Evolutionary conservation across 306 rosid genomes (phyloP).

Genomic region (Morella rubra): DNA sequence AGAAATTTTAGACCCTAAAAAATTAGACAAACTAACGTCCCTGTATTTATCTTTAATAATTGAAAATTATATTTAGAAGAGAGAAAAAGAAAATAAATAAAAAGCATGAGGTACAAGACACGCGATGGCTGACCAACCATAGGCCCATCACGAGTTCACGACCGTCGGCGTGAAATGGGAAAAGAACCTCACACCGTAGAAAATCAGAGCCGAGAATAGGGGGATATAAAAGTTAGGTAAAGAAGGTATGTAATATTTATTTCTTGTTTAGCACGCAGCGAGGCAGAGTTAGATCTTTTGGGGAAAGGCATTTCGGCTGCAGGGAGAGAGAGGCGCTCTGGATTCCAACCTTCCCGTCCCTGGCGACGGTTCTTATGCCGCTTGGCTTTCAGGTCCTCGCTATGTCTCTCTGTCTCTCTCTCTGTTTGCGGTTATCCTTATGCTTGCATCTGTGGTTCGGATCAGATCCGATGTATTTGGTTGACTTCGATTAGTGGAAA

Average conservation of each 20-base stretch:
- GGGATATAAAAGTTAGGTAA: conserved; percentile 30
- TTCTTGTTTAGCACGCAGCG: conserved; percentile 21
- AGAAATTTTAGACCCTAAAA: too few relatives aligned
- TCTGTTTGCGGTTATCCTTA: not conserved
- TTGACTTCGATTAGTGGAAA: not conserved
- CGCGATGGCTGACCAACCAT: not conserved
- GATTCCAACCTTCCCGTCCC: conserved; percentile 94
- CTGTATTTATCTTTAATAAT: too few relatives aligned
- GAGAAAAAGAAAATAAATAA: not conserved
- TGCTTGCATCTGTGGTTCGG: not conserved
- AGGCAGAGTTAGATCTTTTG: conserved; percentile 18
- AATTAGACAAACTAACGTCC: too few relatives aligned
- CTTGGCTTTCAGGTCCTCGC: conserved; percentile 61
- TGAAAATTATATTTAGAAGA: too few relatives aligned
- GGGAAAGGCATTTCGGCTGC: conserved; percentile 9
- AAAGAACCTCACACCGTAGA: not conserved
- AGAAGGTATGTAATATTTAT: not conserved
- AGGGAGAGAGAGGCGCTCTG: conserved; percentile 54
- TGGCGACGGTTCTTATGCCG: conserved; percentile 90
- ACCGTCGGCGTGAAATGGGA: not conserved
- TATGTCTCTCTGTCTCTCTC: conserved; percentile 8
- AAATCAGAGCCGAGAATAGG: not conserved
- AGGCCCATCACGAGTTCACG: not conserved
- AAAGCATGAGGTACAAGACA: not conserved
- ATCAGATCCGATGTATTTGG: conserved; percentile 6